phyloP scores from a whole-genome alignment of 2,329 filamentous ascomycete genomes.

The Pseudocercospora cruenta region DNA sequence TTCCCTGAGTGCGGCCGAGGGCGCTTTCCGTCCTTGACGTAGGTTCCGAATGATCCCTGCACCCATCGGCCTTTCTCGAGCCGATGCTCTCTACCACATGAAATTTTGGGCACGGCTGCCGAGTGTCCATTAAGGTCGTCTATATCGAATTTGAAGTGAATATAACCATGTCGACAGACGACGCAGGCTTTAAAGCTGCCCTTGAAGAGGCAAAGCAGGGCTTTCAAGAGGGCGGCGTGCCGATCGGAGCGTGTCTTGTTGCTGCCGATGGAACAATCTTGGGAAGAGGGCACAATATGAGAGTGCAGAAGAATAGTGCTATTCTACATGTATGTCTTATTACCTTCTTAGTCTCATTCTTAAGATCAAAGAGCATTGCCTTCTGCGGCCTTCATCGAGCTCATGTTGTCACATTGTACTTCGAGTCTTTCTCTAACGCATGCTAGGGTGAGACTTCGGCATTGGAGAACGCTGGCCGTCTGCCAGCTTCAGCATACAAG shows the following conservation, averaged over 20 bases:
- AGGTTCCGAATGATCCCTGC: background rate
- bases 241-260: slow-evolving; percentile 65
- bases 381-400: too few species aligned
- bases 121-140: background rate
- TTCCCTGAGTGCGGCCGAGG: background rate
- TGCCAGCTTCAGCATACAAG: slow-evolving; percentile 69
- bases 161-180: slow-evolving; percentile 23
- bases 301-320: slow-evolving; percentile 71
- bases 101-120: background rate
- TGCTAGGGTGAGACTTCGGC: slow-evolving; percentile 72
- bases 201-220: slow-evolving; percentile 61
- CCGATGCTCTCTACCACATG: background rate
- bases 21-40: background rate
- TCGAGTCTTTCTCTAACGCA: slow-evolving; percentile 5
- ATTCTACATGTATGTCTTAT: slow-evolving; percentile 67
- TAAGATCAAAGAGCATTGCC: background rate
- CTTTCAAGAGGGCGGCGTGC: slow-evolving; percentile 61
- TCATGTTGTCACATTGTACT: too few species aligned
- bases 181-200: slow-evolving; percentile 60
- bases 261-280: slow-evolving; percentile 70
- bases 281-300: slow-evolving; percentile 73
- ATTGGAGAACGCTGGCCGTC: slow-evolving; percentile 73
- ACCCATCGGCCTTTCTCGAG: background rate
- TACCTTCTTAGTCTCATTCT: background rate
- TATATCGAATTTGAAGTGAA: background rate